phyloP scores from a whole-genome alignment of 768 basidiomycete species.

The Pholiota molesta region DNA sequence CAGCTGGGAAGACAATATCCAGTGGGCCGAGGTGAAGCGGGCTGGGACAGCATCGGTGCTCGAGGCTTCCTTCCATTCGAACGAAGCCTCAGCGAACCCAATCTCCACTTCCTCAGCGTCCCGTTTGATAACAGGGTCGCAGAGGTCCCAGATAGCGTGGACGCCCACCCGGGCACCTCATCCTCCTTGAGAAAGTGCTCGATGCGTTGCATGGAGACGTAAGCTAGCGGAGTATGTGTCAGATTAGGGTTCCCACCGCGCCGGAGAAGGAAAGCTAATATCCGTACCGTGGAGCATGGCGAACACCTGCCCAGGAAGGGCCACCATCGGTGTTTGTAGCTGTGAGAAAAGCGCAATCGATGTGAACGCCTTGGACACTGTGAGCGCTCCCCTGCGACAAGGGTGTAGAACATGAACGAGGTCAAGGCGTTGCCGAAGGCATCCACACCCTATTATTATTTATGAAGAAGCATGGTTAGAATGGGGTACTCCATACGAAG shows the following conservation, averaged over 20 bases:
- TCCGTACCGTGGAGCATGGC: constrained; percentile 61
- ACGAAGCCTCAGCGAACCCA: constrained; percentile 57
- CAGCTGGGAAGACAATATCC: constrained; percentile 58
- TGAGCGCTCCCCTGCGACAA: constrained; percentile 67
- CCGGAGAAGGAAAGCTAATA: not conserved
- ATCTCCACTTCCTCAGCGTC: constrained; percentile 31
- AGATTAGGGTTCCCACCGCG: constrained; percentile 3
- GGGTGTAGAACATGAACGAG: constrained; percentile 68
- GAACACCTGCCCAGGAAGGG: constrained; percentile 63
- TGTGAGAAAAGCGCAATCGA: constrained; percentile 77
- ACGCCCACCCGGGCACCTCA: constrained; percentile 82
- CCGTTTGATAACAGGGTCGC: constrained; percentile 8
- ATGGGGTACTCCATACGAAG: constrained; percentile 13
- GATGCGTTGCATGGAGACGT: constrained; percentile 83
- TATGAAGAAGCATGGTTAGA: constrained; percentile 3
- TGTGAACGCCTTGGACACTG: constrained; percentile 82
- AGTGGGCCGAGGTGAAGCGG: constrained; percentile 58
- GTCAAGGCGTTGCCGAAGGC: constrained; percentile 66
- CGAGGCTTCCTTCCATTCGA: constrained; percentile 55
- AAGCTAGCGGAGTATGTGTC: constrained; percentile 42
- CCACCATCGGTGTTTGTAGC: constrained; percentile 68
- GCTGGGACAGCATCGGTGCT: constrained; percentile 30
- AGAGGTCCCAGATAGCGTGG: constrained; percentile 48
- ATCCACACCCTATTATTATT: constrained; percentile 61
- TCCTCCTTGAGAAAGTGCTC: constrained; percentile 71